Conservation (phyloP, 2,329 filamentous ascomycete species). For the Zalaria obscura region DNA sequence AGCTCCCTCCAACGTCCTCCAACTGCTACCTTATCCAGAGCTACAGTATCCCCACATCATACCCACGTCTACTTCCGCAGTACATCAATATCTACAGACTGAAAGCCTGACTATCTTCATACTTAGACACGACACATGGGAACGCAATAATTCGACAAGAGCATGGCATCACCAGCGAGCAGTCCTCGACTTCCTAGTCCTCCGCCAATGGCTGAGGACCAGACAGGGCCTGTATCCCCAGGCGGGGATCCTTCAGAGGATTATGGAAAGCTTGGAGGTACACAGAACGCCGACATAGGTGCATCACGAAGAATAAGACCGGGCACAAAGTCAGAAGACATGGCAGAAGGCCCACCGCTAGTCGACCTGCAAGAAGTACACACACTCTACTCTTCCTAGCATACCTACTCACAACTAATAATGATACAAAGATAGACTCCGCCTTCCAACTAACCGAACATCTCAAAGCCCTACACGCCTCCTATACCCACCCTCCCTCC, state of each 20-base stretch:
- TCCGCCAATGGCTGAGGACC: conserved; percentile 86
- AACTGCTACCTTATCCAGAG: background rate
- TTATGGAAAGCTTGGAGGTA: conserved; percentile 42
- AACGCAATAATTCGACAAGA: no score
- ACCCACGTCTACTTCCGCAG: no score
- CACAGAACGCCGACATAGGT: conserved; percentile 53
- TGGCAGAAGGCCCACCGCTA: conserved; percentile 82
- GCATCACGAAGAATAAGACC: conserved; percentile 77
- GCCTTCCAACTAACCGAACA: conserved; percentile 97
- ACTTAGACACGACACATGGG: no score
- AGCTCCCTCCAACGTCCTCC: background rate
- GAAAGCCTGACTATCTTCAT: no score
- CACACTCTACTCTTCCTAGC: background rate
- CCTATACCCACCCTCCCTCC: conserved; percentile 58
- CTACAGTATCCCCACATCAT: background rate
- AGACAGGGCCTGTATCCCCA: conserved; percentile 70
- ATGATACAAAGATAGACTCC: conserved; percentile 62
- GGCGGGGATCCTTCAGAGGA: conserved; percentile 45
- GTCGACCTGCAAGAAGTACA: conserved; percentile 69
- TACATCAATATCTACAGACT: no score
- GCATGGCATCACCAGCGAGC: conserved; percentile 42
- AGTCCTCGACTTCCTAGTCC: conserved; percentile 91
- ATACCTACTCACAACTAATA: conserved; percentile 10
- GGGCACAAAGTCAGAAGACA: conserved; percentile 81
- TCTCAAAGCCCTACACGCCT: conserved; percentile 78